A percentile compares a stretch with the other conserved stretches of the same genome.
These are phyloP conservation scores for Tetrapisispora arboricola DNA, from an alignment of 805 yeast species.

Conservation along the genomic window DNA sequence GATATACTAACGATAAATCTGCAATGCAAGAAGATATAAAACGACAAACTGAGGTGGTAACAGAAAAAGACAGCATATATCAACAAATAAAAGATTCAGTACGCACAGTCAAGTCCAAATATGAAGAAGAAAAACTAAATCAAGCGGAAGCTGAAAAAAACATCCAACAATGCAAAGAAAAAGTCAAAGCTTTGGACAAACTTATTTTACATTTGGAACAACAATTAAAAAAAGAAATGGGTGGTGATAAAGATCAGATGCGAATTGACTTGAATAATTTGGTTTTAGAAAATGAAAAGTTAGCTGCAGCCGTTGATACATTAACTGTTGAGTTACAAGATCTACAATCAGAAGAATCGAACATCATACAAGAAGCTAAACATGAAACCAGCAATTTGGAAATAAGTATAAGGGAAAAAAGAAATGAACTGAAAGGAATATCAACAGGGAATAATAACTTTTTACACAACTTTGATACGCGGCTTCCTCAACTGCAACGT, in stretches of 20 bases:
- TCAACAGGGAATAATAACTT: conserved; percentile 24
- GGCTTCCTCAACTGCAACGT: conserved; percentile 33
- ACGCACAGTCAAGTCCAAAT: conserved; percentile 10
- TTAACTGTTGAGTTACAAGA: conserved; percentile 10
- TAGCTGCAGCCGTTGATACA: conserved; percentile 4
- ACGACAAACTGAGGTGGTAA: conserved; percentile 6
- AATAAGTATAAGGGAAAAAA: conserved; percentile 8
- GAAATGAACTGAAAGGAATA: conserved; percentile 17
- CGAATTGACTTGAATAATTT: conserved; percentile 8
- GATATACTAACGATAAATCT: conserved; percentile 14
- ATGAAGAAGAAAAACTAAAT: conserved; percentile 16
- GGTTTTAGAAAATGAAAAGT: conserved; percentile 8
- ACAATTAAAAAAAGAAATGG: conserved; percentile 20
- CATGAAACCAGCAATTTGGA: conserved; percentile 8
- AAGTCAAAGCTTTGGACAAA: conserved; percentile 12
- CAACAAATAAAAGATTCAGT: conserved; percentile 12
- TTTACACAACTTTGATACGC: conserved; percentile 42
- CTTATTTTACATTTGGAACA: conserved; percentile 21
- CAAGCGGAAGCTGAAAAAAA: conserved; percentile 14
- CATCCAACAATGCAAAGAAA: conserved; percentile 14
- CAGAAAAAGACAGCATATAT: conserved; percentile 14
- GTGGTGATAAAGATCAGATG: conserved; percentile 25
- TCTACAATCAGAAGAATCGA: conserved; percentile 11
- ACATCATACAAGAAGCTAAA: conserved; percentile 7
- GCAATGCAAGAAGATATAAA: conserved; percentile 13